Evolutionary conservation across 345 rosid genomes (phyloP), one percentile per base, ranked within the genome.

Genomic region (Linum trigynum): DNA sequence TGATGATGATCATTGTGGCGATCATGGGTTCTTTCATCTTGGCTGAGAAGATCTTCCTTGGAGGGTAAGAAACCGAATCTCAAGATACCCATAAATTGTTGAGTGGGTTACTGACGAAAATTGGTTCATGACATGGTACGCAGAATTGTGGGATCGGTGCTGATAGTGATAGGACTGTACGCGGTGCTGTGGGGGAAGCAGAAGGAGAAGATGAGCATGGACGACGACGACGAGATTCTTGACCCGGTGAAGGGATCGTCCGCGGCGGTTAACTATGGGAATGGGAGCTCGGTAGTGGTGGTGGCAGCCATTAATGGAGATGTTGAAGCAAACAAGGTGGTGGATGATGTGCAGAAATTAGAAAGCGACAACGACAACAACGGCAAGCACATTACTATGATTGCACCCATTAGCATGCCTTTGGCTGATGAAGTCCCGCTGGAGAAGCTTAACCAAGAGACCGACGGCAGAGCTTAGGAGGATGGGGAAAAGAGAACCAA

Each of bases 101-200:
- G 32, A 23, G 32, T 23, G 32, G 32, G 32, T 23, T 23, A 23
- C 32, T 23, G 32, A 23, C 32, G 32, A 23, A 23, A 23, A 23
- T 23, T 23, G 32, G 32, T 23, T 23, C 32, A 23, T 23, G 32
- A 23, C 32, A 23, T 23, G 32, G 32, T 55, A 35, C 67, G 69
- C 85, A 92, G 98, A 15, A 76, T 87, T 45, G 7, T 90, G 15
- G 98, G 98, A 7, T 39, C 80, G 17, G 48, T 81, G 15, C 55
- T 90, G 72, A 86, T 88, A 56, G 90, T 80, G 0, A 74, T 84
- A 7, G 98, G 98, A 17, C 86, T 92, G 1, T 90, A 86, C 72
- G 74, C 87, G 0, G 84, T 88, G 5, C 81, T 92, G 39, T 92
- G 98, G 98, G 98, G 98, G 4, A 90, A 90, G 53, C 95, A 90